A percentile compares a stretch with the other conserved stretches of the same genome.
Evolutionary conservation across 345 rosid genomes (phyloP).

Genomic region (Eucalyptus brandiana): DNA sequence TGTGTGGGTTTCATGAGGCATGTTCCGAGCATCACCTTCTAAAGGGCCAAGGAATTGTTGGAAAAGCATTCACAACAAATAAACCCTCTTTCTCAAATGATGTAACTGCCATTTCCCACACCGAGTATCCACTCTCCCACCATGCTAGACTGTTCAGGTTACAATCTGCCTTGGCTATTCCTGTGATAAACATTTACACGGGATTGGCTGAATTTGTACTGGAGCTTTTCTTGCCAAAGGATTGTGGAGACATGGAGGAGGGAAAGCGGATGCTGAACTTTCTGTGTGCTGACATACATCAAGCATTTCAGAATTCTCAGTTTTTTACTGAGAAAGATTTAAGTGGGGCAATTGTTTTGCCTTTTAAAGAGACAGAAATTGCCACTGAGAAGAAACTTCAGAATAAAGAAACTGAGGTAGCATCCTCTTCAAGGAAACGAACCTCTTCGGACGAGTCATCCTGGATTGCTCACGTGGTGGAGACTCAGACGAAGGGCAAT

Average conservation of each 20-base stretch:
- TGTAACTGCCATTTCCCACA: slow-evolving; percentile 48
- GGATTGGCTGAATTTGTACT: slow-evolving; percentile 8
- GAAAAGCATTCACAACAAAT: slow-evolving; percentile 43
- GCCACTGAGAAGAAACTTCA: neutral
- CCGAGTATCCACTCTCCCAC: slow-evolving; percentile 76
- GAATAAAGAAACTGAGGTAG: slow-evolving; percentile 1
- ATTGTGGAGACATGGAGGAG: slow-evolving; percentile 7
- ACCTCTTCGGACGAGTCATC: slow-evolving; percentile 34
- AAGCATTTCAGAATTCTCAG: neutral
- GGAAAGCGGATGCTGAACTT: neutral
- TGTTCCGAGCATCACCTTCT: slow-evolving; percentile 82
- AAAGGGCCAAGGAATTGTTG: slow-evolving; percentile 76
- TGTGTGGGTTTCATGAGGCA: slow-evolving; percentile 43
- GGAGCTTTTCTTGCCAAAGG: slow-evolving; percentile 23
- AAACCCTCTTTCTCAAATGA: slow-evolving; percentile 55
- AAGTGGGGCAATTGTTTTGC: neutral
- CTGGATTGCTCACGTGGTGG: slow-evolving; percentile 46
- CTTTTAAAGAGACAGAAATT: neutral
- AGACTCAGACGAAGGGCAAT: slow-evolving; percentile 50
- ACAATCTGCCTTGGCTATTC: slow-evolving; percentile 18
- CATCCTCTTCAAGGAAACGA: slow-evolving; percentile 21
- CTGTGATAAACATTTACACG: slow-evolving; percentile 1
- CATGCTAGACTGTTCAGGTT: slow-evolving; percentile 25
- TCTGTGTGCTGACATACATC: neutral
- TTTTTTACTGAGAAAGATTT: neutral